Conservation (phyloP, 2,329 filamentous ascomycete species). For the Chrysosporium queenslandicum region DNA sequence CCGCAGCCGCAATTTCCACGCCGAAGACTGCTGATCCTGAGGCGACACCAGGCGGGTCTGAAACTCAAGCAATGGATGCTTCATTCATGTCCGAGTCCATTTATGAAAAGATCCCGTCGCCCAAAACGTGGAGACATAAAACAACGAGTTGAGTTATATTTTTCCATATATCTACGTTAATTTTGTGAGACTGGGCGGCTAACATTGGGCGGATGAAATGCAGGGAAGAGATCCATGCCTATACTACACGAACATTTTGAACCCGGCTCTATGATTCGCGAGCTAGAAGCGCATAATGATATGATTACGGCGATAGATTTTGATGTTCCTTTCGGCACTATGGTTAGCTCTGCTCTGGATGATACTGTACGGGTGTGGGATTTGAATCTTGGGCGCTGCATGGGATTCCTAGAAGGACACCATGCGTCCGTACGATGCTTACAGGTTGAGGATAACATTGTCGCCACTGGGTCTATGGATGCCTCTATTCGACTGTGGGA, state of each 20-base stretch:
- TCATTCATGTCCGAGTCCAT: conserved; percentile 97
- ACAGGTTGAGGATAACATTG: conserved; percentile 90
- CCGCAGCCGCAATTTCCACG: conserved; percentile 28
- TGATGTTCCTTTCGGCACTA: conserved; percentile 89
- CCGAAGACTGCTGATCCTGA: conserved; percentile 30
- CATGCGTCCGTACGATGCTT: conserved; percentile 85
- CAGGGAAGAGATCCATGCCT: conserved; percentile 64
- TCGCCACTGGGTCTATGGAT: conserved; percentile 89
- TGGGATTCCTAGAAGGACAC: conserved; percentile 85
- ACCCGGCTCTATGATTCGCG: conserved; percentile 75
- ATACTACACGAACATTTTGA: conserved; percentile 93
- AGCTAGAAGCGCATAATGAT: conserved; percentile 81
- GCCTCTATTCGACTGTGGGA: conserved; percentile 94
- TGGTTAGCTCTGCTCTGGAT: conserved; percentile 85
- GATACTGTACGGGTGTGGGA: conserved; percentile 96
- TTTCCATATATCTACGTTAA: no score
- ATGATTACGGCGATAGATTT: conserved; percentile 86
- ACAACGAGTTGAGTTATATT: conserved; percentile 32
- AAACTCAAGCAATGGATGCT: conserved; percentile 43
- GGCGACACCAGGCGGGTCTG: conserved; percentile 45
- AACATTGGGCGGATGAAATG: conserved; percentile 19
- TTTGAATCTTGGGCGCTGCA: conserved; percentile 82
- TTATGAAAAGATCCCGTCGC: conserved; percentile 78
- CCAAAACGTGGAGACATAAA: conserved; percentile 43
- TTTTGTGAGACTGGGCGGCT: background rate